These are phyloP conservation scores for Leccinum imitatum DNA, from an alignment of 768 basidiomycete genomes.

Conservation along the genomic window DNA sequence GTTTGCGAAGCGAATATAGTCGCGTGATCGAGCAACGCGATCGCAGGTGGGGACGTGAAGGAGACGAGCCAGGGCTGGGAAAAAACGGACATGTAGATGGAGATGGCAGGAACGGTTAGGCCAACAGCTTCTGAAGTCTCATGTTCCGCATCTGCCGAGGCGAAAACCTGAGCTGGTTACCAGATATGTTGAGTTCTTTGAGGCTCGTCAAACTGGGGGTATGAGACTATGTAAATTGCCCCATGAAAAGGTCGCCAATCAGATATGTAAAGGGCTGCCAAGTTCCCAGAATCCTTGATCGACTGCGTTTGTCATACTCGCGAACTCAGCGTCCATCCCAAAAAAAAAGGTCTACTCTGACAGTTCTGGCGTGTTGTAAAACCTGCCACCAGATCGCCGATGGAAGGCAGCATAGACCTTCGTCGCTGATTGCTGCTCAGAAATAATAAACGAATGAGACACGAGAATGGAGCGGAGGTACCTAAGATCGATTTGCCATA, in stretches of 20 bases:
- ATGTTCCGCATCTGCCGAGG: conserved; percentile 64
- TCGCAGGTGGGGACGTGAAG: neutral
- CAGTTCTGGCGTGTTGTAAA: no score
- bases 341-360: no score
- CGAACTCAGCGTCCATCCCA: no score
- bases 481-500: conserved; percentile 55
- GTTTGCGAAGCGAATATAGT: conserved; percentile 5
- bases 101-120: conserved; percentile 59
- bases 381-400: no score
- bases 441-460: no score
- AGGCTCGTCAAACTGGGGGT: conserved; percentile 42
- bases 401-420: no score
- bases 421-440: no score
- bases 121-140: conserved; percentile 43
- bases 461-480: conserved; percentile 20
- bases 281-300: no score
- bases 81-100: conserved; percentile 19
- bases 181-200: conserved; percentile 57
- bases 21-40: conserved; percentile 17
- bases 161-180: conserved; percentile 57
- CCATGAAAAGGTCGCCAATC: no score
- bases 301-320: no score
- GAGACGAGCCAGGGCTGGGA: neutral
- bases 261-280: no score
- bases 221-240: no score